Base-by-base conservation (phyloP, 2,329 filamentous ascomycete species). In the Cytospora paraplurivora region DNA sequence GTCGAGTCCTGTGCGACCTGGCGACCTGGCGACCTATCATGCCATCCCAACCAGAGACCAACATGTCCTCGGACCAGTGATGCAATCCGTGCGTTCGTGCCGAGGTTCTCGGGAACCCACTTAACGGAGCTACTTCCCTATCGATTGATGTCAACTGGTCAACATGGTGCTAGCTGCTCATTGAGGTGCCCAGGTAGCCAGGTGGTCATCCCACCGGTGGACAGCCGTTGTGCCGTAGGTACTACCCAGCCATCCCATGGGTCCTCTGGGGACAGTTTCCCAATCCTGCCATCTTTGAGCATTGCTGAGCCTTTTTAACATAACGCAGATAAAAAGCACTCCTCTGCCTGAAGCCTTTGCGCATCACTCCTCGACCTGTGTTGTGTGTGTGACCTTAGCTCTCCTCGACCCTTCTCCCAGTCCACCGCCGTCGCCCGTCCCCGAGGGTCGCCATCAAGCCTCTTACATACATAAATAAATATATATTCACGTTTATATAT, bases 31-130 rank as follows among this genome's bases (percentile, higher is more conserved):
- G 17, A 19, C 44, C 44, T 47, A 19, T 10, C 19, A 17, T 44
- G 35, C 11, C 21, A 10, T 8, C 4, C 44, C 17, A 47, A 21
- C 35, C 35, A 47, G n/a, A 27, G 27, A 27, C 27, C 27, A 27
- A 27, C 27, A 27, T 27, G 27, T 27, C 27, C 27, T 27, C 27
- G 27, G 27, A 27, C 27, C n/a, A 19, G 32, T n/a, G 50, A 60
- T 60, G 19, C 51, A 52, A 55, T 55, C 50, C 17, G n/a, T 13
- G 4, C 49, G 38, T 61, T 34, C 27, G 47, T 61, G 59, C 59
- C 59, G 59, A 61, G 59, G 59, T 61, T 37, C 59, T 55, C 59
- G 59, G 58, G 51, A 53, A 55, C 59, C 59, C 51, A 55, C 59
- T 61, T 55, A 55, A 61, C 37, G 35, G 49, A 59, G 51, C 7